Base-by-base conservation (phyloP, 257 asterid genomes). In the Asclepias syriaca region DNA sequence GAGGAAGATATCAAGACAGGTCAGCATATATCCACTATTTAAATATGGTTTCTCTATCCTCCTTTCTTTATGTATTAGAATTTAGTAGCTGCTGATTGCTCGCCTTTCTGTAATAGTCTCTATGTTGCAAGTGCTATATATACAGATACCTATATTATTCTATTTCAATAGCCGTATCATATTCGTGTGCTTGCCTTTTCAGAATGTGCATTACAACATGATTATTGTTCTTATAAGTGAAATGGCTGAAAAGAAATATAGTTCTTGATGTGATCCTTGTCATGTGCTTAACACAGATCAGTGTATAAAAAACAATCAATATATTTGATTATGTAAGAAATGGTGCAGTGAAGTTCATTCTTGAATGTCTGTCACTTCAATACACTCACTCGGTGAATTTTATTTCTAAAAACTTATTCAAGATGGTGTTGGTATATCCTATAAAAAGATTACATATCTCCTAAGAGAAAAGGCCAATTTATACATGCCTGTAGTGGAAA, bases 1-100 rank as follows among this genome's bases (percentile, higher is more conserved):
- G 98, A 94, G 65, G 99, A 92, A 75, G 94, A 85, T 14, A 88
- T 77, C 65, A 97, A 87, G 51, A 76, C 73, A n/a, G 69, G 98
- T 89, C 79, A 82, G 95, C 67, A 45, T 53, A 32, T 43, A 16
- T 55, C 21, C 48, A 2, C 24, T 8, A 12, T 34, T 3, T 21
- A 13, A 54, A 60, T 32, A 54, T 12, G 49, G 14, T 72, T 73
- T 8, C 24, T 19, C 40, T 32, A 27, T 39, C 57, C 58, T 51
- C 22, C n/a, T 19, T 67, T 76, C 65, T 16, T 55, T 50, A 46
- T 22, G 57, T 16, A 9, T 63, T 29, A 54, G 57, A 54, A 19
- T 19, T 19, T n/a, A n/a, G 11, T n/a, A n/a, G 27, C 4, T 19
- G 24, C 59, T 2, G 3, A 12, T 54, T 54, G 12, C 14, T 5